Base-by-base conservation (phyloP, 176 grass and related monocot genomes). In the Bothriochloa decipiens region DNA sequence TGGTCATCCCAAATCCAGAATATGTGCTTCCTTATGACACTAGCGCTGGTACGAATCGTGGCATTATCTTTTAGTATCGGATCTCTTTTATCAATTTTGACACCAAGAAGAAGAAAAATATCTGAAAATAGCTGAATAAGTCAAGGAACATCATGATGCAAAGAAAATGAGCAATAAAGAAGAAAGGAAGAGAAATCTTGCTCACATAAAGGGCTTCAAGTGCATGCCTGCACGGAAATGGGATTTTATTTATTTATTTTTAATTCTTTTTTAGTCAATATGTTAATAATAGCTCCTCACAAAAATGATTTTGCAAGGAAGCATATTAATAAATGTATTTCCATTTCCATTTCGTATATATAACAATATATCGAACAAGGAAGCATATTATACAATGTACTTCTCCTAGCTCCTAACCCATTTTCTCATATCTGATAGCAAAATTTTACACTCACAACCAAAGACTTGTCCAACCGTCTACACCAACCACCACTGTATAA, bases 391-490 rank as follows among this genome's bases (percentile, higher is more conserved):
- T 25, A 60, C 37, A 23, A 5, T 80, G 7, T 67, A 46, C 10
- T n/a, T 74, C 11, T 80, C 7, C 72, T 75, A 74, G 2, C 6
- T 68, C n/a, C 39, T 27, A 41, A 42, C 32, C 32, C 33, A 10
- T 66, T 27, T 20, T 29, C 32, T 65, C 18, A 27, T 8, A 81
- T 63, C 29, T 40, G 37, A 76, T 14, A 63, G 41, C 5, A 73
- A 64, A 86, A 35, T 40, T 72, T 39, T 22, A 84, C 33, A 22
- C 20, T 17, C 42, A 80, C 52, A 61, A 70, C 20, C 25, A 75
- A 68, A 52, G 62, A 13, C 32, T 7, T 63, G 29, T 27, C 14
- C 29, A 76, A 46, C 41, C 12, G n/a, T 25, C 2, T 22, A 62
- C 55, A 60, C 8, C 3, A 58, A 12, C 10, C n/a, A 62, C 23